A percentile compares a stretch with the other conserved stretches of the same genome.
These are phyloP conservation scores for Epichloe scottii DNA, from an alignment of 2,329 filamentous ascomycete species.

Conservation along the genomic window DNA sequence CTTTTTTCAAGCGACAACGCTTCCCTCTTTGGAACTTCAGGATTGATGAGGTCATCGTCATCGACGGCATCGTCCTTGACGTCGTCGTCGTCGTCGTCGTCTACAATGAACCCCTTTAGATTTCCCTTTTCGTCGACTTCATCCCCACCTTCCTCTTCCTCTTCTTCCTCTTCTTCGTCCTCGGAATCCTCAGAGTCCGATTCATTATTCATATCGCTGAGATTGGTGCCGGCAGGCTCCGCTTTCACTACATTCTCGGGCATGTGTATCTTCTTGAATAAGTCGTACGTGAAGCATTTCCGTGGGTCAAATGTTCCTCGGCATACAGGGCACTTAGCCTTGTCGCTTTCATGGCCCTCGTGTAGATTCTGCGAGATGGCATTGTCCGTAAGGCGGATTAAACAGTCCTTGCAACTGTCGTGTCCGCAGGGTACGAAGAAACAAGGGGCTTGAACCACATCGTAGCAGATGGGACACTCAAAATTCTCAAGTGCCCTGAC, in stretches of 20 bases:
- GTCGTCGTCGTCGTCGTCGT: conserved; percentile 23
- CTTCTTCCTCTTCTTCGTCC: conserved; percentile 6
- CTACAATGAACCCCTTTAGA: conserved; percentile 20
- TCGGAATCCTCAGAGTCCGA: conserved; percentile 13
- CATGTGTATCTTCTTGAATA: conserved; percentile 63
- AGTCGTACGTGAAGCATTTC: conserved; percentile 59
- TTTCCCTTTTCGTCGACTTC: conserved; percentile 18
- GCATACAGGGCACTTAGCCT: conserved; percentile 64
- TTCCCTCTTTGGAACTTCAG: conserved; percentile 9
- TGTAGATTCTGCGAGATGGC: conserved; percentile 39
- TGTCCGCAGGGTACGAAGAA: conserved; percentile 81
- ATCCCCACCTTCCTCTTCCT: conserved; percentile 18
- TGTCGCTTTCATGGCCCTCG: conserved; percentile 44
- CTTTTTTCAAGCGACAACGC: not conserved
- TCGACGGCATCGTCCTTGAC: conserved; percentile 22
- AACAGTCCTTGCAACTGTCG: conserved; percentile 64
- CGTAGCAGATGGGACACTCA: conserved; percentile 74
- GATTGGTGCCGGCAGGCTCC: conserved; percentile 24
- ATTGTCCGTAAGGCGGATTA: conserved; percentile 54
- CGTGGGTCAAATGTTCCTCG: conserved; percentile 52
- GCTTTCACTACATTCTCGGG: conserved; percentile 34
- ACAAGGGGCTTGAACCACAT: conserved; percentile 58
- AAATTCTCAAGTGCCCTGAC: conserved; percentile 49
- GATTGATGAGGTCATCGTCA: conserved; percentile 8
- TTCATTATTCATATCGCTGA: conserved; percentile 17